Evolutionary conservation across 2,329 filamentous ascomycete species (phyloP), one percentile per base, ranked within the genome.

Genomic region (Beauveria caledonica): DNA sequence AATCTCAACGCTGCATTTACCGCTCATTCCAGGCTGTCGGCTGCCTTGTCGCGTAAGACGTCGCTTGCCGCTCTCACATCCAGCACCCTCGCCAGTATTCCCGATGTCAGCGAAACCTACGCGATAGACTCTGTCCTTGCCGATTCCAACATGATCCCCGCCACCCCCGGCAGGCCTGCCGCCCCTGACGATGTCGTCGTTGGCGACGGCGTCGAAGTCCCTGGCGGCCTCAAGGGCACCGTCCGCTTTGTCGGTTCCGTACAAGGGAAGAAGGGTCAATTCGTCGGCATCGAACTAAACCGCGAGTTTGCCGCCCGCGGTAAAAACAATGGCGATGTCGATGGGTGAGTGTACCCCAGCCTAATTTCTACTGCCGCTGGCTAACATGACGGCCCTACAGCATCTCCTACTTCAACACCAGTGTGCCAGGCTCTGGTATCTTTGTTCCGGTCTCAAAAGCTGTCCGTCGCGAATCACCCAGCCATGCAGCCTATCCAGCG

Each of bases 271-370:
- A 91, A 89, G 66, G 94, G 94, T 55, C 83, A 84, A 21, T 99
- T 99, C 78, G 92, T 90, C 36, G 94, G 94, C 50, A 90, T 99
- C 40, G 94, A 99, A 74, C 80, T 99, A 64, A 85, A 87, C 68
- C 78, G 84, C 58, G 89, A 96, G 66, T 95, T 88, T 77, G 89
- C 92, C 39, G 74, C 81, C 56, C 85, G 88, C 70, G 94, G 94
- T 39, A 99, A 99, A 80, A 99, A 99, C 71, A 95, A 84, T 68
- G 94, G 94, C 64, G 92, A 96, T 73, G 94, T 97, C 59, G 93
- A 97, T 67, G 94, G 93, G 90, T 93, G 80, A 74, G 84, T 51
- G 33, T 48, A 25, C 21, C 49, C 46, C 63, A 59, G 57, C 62
- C 50, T 49, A 10, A 3, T 44, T 58, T 42, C 50, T 15, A 51